A percentile compares a stretch with the other conserved stretches of the same genome.
These are phyloP conservation scores for Hyphodiscus hymeniophilus DNA, from an alignment of 495 filamentous ascomycete species.

Conservation along the genomic window DNA sequence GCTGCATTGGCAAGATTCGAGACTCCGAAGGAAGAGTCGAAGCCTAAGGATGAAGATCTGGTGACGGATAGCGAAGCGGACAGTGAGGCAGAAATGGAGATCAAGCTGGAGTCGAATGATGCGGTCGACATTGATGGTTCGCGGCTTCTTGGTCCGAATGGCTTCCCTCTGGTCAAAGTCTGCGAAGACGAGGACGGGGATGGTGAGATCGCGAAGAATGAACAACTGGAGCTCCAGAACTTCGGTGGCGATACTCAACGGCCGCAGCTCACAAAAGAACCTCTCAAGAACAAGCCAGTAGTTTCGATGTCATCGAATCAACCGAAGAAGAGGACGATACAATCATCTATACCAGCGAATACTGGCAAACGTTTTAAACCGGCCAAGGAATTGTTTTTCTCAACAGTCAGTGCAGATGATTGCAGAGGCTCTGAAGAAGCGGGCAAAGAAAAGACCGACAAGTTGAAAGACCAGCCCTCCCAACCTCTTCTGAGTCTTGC, in stretches of 20 bases:
- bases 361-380: background rate
- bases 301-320: too few species aligned
- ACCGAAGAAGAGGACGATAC: too few species aligned
- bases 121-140: slow-evolving; percentile 51
- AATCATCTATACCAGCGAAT: background rate
- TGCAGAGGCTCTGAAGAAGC: background rate
- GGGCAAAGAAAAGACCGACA: background rate
- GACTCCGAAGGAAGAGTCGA: slow-evolving; percentile 33
- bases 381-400: background rate
- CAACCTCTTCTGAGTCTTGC: background rate
- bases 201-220: slow-evolving; percentile 14
- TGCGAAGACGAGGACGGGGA: slow-evolving; percentile 57
- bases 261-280: background rate
- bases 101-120: slow-evolving; percentile 25
- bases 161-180: slow-evolving; percentile 55
- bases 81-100: slow-evolving; percentile 15
- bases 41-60: slow-evolving; percentile 19
- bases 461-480: background rate
- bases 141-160: slow-evolving; percentile 50
- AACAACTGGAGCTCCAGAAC: slow-evolving; percentile 14
- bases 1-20: slow-evolving; percentile 71
- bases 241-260: background rate
- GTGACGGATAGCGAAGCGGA: slow-evolving; percentile 21
- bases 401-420: background rate
- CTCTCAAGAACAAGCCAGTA: too few species aligned